These are phyloP conservation scores for Trichoderma afroharzianum DNA, from an alignment of 2,329 filamentous ascomycete species.

Conservation along the genomic window DNA sequence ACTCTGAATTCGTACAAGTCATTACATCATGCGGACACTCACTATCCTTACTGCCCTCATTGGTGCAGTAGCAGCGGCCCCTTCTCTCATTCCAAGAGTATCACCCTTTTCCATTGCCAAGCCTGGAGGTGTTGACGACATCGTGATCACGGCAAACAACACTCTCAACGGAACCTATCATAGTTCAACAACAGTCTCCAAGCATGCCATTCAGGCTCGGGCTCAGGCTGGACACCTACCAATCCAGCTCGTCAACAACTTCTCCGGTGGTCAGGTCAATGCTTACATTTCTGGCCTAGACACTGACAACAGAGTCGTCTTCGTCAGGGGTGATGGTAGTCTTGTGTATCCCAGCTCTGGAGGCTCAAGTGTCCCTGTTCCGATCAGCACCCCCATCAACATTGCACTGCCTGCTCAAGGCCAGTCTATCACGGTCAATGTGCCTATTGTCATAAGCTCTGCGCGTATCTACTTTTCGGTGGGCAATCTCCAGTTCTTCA, in stretches of 20 bases:
- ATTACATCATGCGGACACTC: background rate
- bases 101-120: background rate
- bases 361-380: constrained; percentile 33
- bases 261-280: constrained; percentile 36
- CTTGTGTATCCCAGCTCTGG: constrained; percentile 42
- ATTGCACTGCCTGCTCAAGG: constrained; percentile 41
- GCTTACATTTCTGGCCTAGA: constrained; percentile 46
- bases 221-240: constrained; percentile 22
- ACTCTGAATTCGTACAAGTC: background rate
- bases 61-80: background rate
- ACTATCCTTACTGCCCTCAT: background rate
- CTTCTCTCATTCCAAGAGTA: background rate
- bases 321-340: constrained; percentile 38
- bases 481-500: constrained; percentile 41
- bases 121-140: background rate
- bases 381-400: constrained; percentile 39
- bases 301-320: constrained; percentile 37
- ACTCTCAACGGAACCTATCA: constrained; percentile 5
- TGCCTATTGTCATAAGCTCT: constrained; percentile 41
- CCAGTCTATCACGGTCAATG: constrained; percentile 34
- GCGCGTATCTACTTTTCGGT: constrained; percentile 46
- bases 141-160: background rate
- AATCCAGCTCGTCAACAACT: constrained; percentile 42
- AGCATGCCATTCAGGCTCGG: background rate
- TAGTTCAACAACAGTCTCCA: background rate